These are phyloP conservation scores for Astrothelium subdiscretum DNA, from an alignment of 495 filamentous ascomycete genomes.

Conservation along the genomic window DNA sequence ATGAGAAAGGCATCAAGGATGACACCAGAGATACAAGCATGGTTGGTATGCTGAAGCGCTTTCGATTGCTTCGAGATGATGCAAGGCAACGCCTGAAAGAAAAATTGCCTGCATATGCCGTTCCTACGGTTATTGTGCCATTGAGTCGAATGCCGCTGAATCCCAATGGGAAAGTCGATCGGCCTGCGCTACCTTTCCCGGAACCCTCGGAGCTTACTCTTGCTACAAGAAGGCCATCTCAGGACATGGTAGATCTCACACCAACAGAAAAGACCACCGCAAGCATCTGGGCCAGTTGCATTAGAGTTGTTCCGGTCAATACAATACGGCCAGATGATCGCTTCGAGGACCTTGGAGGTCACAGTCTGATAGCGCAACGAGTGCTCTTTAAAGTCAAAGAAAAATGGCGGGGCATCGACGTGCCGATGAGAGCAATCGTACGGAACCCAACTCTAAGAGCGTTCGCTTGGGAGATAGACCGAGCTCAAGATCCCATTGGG, in stretches of 20 bases:
- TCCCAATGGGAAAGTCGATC: constrained; percentile 92
- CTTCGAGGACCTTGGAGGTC: constrained; percentile 85
- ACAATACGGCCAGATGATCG: constrained; percentile 35
- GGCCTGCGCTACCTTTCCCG: constrained; percentile 82
- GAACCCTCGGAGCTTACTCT: constrained; percentile 49
- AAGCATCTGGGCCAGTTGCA: constrained; percentile 54
- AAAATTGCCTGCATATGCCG: constrained; percentile 68
- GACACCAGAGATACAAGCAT: constrained; percentile 36
- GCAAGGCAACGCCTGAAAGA: constrained; percentile 62
- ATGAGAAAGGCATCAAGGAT: constrained; percentile 41
- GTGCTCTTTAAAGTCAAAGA: constrained; percentile 61
- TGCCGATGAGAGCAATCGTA: constrained; percentile 59
- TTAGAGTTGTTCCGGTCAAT: constrained; percentile 18
- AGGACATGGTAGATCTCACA: not conserved
- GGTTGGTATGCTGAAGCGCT: constrained; percentile 51
- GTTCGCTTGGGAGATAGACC: constrained; percentile 68
- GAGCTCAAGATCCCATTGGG: constrained; percentile 34
- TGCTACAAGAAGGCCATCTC: not conserved
- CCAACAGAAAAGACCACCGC: constrained; percentile 47
- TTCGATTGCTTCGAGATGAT: constrained; percentile 58
- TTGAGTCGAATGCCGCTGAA: constrained; percentile 76
- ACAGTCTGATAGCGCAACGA: constrained; percentile 78
- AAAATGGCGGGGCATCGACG: constrained; percentile 50
- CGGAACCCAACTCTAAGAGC: constrained; percentile 58
- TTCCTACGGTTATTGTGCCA: constrained; percentile 70